Conservation (phyloP, 257 asterid genomes). For the Solanum tarijense region DNA sequence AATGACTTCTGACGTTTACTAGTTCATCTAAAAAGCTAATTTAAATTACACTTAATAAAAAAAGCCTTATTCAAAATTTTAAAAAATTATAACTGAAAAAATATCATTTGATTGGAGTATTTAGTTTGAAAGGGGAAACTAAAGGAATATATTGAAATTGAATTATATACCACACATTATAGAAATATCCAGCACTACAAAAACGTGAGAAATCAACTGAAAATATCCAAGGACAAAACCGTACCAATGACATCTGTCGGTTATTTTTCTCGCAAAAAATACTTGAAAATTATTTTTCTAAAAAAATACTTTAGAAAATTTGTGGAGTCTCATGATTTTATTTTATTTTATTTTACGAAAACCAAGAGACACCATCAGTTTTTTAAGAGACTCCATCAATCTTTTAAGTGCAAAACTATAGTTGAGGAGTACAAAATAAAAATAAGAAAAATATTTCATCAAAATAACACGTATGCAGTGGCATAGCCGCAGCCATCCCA, state of each 20-base stretch:
- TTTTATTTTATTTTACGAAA: neutral
- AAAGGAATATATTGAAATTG: neutral
- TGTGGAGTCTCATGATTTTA: neutral
- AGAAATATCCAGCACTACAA: neutral
- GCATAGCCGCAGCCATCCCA: no score
- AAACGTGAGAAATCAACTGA: neutral
- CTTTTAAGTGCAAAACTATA: neutral
- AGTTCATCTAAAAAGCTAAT: neutral
- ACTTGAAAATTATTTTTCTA: no score
- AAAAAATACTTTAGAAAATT: neutral
- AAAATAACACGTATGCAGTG: no score
- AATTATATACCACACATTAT: neutral
- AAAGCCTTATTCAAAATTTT: neutral
- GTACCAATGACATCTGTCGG: fast-evolving
- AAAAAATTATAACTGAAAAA: neutral
- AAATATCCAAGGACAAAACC: neutral
- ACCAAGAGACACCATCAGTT: neutral
- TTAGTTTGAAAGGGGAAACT: neutral
- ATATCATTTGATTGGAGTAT: neutral
- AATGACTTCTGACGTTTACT: neutral
- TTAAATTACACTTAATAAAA: neutral
- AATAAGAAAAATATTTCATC: neutral
- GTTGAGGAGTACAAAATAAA: neutral
- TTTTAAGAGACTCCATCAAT: neutral
- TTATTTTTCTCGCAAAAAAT: neutral